Evolutionary conservation across 108 stramenopile genomes (phyloP).

Genomic region (Poteriospumella lacustris): DNA sequence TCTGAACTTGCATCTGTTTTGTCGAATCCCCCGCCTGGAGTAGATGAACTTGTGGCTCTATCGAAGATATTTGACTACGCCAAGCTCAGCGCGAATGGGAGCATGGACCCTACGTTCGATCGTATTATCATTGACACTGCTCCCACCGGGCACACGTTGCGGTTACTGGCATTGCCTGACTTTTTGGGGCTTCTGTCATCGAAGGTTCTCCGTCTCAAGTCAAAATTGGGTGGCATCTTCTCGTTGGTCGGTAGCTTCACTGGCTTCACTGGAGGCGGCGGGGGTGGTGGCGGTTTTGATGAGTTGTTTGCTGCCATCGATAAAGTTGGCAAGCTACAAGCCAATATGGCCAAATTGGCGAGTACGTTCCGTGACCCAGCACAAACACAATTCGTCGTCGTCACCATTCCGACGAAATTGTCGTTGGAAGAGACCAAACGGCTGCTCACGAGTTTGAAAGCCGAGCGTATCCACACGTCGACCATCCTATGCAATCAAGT

Average conservation of each 20-base stretch:
- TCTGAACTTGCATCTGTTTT: slow-evolving; percentile 54
- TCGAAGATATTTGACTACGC: slow-evolving; percentile 68
- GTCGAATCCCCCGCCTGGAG: slow-evolving; percentile 84
- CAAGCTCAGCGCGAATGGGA: slow-evolving; percentile 17
- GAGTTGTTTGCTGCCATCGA: slow-evolving; percentile 62
- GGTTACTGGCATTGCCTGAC: slow-evolving; percentile 36
- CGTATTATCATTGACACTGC: slow-evolving; percentile 25
- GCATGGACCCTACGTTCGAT: background rate
- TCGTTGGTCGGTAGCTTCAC: background rate
- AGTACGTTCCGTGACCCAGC: slow-evolving; percentile 49
- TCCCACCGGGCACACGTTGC: slow-evolving; percentile 28
- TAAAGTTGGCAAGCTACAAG: slow-evolving; percentile 63
- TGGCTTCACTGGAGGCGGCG: background rate
- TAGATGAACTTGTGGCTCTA: slow-evolving; percentile 84
- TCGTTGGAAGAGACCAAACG: slow-evolving; percentile 71
- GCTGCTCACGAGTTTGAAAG: slow-evolving; percentile 41
- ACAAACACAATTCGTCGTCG: slow-evolving; percentile 71
- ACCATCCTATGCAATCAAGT: slow-evolving; percentile 20
- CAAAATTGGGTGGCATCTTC: background rate
- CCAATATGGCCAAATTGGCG: slow-evolving; percentile 54
- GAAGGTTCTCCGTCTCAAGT: background rate
- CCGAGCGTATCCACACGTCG: background rate
- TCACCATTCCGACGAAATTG: slow-evolving; percentile 81
- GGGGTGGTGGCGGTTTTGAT: background rate
- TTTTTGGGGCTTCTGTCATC: slow-evolving; percentile 27